Evolutionary conservation across 2,329 filamentous ascomycete species (phyloP).

Genomic region (Ophiostoma sp.): DNA sequence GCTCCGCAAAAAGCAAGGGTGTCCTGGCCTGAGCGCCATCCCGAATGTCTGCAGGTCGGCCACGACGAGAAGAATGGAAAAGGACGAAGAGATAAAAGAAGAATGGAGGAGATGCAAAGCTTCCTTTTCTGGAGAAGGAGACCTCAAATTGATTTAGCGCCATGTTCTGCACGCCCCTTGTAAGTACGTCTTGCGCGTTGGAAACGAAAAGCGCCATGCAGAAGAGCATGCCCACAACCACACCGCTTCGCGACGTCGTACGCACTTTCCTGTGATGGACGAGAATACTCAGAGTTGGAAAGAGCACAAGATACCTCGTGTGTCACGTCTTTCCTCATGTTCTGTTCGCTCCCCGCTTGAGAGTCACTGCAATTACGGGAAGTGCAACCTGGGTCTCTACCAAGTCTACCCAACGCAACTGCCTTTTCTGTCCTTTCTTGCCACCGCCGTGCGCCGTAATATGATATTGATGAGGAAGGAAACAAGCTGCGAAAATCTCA

Average conservation of each 20-base stretch:
- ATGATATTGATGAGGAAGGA: neutral
- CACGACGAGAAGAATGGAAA: neutral
- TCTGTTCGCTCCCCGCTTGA: neutral
- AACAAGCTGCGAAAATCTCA: neutral
- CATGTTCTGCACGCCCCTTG: slow-evolving; percentile 18
- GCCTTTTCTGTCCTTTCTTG: neutral
- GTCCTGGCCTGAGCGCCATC: neutral
- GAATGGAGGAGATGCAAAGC: neutral
- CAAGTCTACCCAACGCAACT: neutral
- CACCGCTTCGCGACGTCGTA: slow-evolving; percentile 14
- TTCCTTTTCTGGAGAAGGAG: neutral
- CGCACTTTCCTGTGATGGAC: neutral
- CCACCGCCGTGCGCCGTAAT: neutral
- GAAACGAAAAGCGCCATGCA: slow-evolving; percentile 23
- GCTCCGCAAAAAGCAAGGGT: slow-evolving; percentile 7
- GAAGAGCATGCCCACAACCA: neutral
- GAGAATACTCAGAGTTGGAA: neutral
- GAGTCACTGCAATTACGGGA: neutral
- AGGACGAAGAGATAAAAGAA: neutral
- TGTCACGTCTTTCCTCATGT: neutral
- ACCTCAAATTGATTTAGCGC: slow-evolving; percentile 1
- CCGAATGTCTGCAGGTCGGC: neutral
- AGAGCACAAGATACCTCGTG: neutral
- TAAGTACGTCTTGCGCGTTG: neutral
- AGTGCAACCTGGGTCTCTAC: neutral